Percentiles rank a stretch among this genome's conserved stretches.
phyloP scores from a whole-genome alignment of 345 rosid species.

The Murraya koenigii region DNA sequence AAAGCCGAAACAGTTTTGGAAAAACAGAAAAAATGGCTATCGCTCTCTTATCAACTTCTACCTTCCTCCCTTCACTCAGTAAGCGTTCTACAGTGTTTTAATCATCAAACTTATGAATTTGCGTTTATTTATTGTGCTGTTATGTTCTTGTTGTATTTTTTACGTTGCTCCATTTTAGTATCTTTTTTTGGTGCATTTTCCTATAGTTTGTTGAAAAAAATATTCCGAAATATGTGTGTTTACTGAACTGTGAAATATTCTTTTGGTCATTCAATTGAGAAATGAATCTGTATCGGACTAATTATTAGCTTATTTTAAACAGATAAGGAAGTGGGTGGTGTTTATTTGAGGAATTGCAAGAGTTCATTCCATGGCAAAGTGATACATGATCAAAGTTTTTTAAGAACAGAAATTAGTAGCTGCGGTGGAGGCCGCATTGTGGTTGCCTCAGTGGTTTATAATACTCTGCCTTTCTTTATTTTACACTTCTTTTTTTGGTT shows the following conservation, averaged over 20 bases:
- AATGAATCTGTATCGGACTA: neutral
- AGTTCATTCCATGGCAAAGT: slow-evolving; percentile 36
- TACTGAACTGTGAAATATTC: neutral
- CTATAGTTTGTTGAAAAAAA: neutral
- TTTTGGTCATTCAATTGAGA: neutral
- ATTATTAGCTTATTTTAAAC: slow-evolving; percentile 12
- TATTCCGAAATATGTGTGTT: neutral
- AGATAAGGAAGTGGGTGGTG: slow-evolving; percentile 36
- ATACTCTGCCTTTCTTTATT: neutral
- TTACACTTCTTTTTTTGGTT: neutral
- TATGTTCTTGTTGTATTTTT: neutral
- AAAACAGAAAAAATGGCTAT: slow-evolving; percentile 39
- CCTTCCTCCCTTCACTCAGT: slow-evolving; percentile 39
- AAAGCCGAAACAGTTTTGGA: neutral
- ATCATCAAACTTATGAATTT: neutral
- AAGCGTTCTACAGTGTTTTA: slow-evolving; percentile 12
- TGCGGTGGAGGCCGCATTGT: slow-evolving; percentile 17
- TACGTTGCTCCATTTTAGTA: neutral
- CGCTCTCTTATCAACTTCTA: slow-evolving; percentile 32
- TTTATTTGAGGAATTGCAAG: slow-evolving; percentile 26
- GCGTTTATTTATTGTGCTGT: neutral
- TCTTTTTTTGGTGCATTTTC: neutral
- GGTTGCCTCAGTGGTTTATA: slow-evolving; percentile 45
- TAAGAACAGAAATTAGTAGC: slow-evolving; percentile 20
- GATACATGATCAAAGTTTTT: slow-evolving; percentile 11